A percentile compares a stretch with the other conserved stretches of the same genome.
These are phyloP conservation scores for Flaveria sonorensis DNA, from an alignment of 129 eudicot species.

Conservation along the genomic window DNA sequence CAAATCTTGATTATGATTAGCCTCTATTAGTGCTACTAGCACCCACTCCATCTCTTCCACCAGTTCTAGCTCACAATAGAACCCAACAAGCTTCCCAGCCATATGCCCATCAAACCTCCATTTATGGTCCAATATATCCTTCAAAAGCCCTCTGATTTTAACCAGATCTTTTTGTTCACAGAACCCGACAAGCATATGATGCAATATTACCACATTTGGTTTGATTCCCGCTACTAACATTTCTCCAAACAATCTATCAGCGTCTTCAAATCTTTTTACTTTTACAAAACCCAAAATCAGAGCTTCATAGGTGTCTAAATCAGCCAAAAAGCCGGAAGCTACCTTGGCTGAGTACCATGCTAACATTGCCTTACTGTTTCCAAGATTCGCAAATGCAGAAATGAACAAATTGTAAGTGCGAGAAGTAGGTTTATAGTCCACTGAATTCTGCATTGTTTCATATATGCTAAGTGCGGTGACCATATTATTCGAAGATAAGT, in stretches of 20 bases:
- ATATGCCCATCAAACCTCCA: conserved; percentile 33
- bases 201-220: conserved; percentile 42
- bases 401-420: conserved; percentile 60
- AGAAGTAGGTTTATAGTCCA: conserved; percentile 46
- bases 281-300: conserved; percentile 48
- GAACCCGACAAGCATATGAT: conserved; percentile 39
- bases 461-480: conserved; percentile 60
- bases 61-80: conserved; percentile 40
- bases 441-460: conserved; percentile 56
- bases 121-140: conserved; percentile 26
- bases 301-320: conserved; percentile 43
- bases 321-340: conserved; percentile 49
- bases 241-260: conserved; percentile 46
- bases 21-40: conserved; percentile 29
- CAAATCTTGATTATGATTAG: conserved; percentile 26
- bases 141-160: conserved; percentile 37
- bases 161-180: conserved; percentile 42
- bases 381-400: conserved; percentile 44
- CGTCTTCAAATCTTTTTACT: conserved; percentile 37
- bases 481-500: conserved; percentile 46
- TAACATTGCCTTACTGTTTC: conserved; percentile 46
- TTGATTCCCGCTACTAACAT: conserved; percentile 46
- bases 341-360: conserved; percentile 52
- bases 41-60: conserved; percentile 57
- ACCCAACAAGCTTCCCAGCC: conserved; percentile 40